phyloP scores from a whole-genome alignment of 2,329 filamentous ascomycete species.

The Phyllosticta capitalensis region DNA sequence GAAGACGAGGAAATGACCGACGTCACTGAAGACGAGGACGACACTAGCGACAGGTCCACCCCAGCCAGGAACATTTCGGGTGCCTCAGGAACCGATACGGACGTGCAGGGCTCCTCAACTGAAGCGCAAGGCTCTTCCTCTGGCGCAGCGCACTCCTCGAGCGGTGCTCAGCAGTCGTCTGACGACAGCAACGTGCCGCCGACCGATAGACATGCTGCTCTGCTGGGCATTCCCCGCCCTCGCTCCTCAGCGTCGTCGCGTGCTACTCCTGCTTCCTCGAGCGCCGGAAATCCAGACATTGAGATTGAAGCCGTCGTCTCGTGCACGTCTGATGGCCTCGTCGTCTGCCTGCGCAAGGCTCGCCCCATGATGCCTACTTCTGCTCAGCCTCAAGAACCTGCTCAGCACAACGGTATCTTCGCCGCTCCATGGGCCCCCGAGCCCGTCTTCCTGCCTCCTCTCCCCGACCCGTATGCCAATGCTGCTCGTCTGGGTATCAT shows the following conservation, averaged over 20 bases:
- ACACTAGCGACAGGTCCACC: constrained; percentile 24
- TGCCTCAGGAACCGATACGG: constrained; percentile 7
- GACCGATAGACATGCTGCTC: neutral
- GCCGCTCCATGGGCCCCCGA: constrained; percentile 71
- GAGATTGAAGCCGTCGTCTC: constrained; percentile 87
- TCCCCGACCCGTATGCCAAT: constrained; percentile 15
- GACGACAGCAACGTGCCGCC: neutral
- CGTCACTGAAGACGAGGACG: constrained; percentile 38
- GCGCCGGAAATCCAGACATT: constrained; percentile 27
- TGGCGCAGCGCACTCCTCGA: too few species aligned
- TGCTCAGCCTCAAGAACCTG: constrained; percentile 35
- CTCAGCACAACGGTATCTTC: constrained; percentile 52
- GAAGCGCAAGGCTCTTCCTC: constrained; percentile 1
- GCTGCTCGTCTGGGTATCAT: constrained; percentile 6
- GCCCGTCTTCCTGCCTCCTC: constrained; percentile 44
- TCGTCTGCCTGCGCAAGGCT: constrained; percentile 69
- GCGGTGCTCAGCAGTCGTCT: neutral
- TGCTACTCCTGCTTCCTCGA: constrained; percentile 16
- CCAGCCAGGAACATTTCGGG: constrained; percentile 15
- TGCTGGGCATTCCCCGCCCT: neutral
- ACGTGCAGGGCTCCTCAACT: constrained; percentile 11
- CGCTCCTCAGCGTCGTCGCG: neutral
- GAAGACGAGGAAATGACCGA: constrained; percentile 39
- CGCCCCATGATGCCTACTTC: constrained; percentile 57
- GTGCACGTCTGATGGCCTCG: constrained; percentile 78